Conservation (phyloP, 225 moss, liverwort and hornwort species). For the Physcomitrellopsis africana region DNA sequence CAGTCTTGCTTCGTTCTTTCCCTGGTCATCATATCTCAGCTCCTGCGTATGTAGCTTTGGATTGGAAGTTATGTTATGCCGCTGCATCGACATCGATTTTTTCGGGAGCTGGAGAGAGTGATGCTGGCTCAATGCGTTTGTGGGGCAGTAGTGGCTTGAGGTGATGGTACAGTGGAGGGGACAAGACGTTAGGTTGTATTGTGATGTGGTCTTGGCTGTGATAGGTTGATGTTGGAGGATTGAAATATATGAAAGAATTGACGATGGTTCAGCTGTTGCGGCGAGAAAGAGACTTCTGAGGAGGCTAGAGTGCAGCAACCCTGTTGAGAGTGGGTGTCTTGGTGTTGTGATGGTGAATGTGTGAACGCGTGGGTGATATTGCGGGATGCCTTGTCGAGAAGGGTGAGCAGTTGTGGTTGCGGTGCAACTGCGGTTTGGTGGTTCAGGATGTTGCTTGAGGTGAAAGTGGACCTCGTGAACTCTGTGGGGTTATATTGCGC, state of each 20-base stretch:
- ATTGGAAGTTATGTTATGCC: not conserved
- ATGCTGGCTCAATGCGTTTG: slow-evolving; percentile 6
- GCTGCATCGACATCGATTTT: not conserved
- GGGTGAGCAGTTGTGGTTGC: not conserved
- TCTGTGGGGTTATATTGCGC: not conserved
- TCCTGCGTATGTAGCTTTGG: not conserved
- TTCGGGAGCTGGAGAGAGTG: not conserved
- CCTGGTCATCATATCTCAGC: slow-evolving; percentile 2
- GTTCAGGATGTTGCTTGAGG: not conserved
- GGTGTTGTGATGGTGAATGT: slow-evolving; percentile 13
- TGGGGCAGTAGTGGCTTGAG: not conserved
- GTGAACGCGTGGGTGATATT: not conserved
- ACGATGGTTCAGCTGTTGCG: not conserved
- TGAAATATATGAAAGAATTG: slow-evolving; percentile 18
- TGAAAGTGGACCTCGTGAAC: not conserved
- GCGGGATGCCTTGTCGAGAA: not conserved
- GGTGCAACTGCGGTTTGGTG: slow-evolving; percentile 1
- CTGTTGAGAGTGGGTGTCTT: not conserved
- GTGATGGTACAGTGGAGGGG: not conserved
- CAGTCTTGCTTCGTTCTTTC: not conserved
- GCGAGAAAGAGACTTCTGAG: slow-evolving; percentile 7
- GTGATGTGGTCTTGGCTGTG: not conserved
- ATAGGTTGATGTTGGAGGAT: slow-evolving; percentile 11
- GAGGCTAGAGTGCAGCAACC: not conserved
- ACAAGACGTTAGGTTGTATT: slow-evolving; percentile 13